These are phyloP conservation scores for Epichloe glyceriae DNA, from an alignment of 2,329 filamentous ascomycete species.

Conservation along the genomic window DNA sequence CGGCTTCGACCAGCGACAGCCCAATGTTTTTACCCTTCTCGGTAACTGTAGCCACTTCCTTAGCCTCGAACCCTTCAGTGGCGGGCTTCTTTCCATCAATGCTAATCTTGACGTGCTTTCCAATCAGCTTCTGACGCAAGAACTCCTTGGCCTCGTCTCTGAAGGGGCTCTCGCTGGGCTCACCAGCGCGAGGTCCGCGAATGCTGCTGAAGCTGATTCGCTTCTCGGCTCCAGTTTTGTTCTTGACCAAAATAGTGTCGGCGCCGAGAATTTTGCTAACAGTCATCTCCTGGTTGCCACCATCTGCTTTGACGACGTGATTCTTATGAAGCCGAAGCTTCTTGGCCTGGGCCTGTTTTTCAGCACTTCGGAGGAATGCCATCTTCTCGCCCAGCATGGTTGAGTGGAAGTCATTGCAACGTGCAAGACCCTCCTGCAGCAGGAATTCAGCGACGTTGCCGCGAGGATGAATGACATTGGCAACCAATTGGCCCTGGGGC, in stretches of 20 bases:
- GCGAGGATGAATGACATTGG: constrained; percentile 71
- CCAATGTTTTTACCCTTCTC: constrained; percentile 80
- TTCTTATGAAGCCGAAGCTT: constrained; percentile 72
- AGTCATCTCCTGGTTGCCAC: constrained; percentile 60
- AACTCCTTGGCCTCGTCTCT: constrained; percentile 93
- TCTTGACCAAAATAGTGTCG: constrained; percentile 77
- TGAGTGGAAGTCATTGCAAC: constrained; percentile 92
- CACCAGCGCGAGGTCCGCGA: constrained; percentile 78
- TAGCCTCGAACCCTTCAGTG: constrained; percentile 81
- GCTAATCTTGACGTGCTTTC: constrained; percentile 82
- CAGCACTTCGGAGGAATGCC: constrained; percentile 70
- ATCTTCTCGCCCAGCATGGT: constrained; percentile 83
- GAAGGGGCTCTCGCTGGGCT: constrained; percentile 79
- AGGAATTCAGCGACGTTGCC: constrained; percentile 90
- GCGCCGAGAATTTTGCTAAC: constrained; percentile 79
- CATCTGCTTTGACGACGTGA: constrained; percentile 57
- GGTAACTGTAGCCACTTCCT: constrained; percentile 82
- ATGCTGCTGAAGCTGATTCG: constrained; percentile 87
- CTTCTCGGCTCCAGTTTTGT: constrained; percentile 75
- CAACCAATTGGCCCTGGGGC: constrained; percentile 89
- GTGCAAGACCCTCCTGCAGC: constrained; percentile 75
- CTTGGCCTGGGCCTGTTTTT: constrained; percentile 68
- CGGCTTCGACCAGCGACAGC: constrained; percentile 74
- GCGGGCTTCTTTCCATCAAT: constrained; percentile 87
- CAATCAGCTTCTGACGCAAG: constrained; percentile 82